phyloP scores from a whole-genome alignment of 2,329 filamentous ascomycete species.

The Penicillium sp. region DNA sequence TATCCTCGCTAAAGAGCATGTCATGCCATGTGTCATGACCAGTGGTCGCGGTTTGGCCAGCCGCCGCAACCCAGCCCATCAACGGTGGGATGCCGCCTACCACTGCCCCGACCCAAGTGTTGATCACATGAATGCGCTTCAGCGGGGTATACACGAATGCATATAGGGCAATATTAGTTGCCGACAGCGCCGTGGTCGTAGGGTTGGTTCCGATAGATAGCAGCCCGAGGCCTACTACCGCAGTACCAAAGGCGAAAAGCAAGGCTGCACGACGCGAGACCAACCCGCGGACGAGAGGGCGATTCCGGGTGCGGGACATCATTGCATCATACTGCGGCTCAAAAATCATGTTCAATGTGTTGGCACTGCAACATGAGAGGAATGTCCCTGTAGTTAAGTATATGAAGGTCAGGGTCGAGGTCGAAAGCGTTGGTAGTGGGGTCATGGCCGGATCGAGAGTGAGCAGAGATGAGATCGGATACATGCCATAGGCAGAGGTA shows the following conservation, averaged over 20 bases:
- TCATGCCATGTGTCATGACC: constrained; percentile 70
- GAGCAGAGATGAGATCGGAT: constrained; percentile 83
- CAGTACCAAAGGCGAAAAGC: constrained; percentile 71
- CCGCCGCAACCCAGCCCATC: constrained; percentile 97
- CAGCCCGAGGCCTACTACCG: constrained; percentile 60
- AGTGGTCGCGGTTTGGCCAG: constrained; percentile 71
- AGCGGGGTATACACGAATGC: constrained; percentile 88
- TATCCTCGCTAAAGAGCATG: constrained; percentile 64
- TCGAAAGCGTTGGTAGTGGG: constrained; percentile 55
- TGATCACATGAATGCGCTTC: constrained; percentile 77
- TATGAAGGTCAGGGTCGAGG: constrained; percentile 78
- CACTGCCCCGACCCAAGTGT: constrained; percentile 91
- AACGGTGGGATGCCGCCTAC: constrained; percentile 90
- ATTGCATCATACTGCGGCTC: constrained; percentile 83
- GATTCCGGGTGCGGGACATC: constrained; percentile 88
- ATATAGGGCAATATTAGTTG: constrained; percentile 80
- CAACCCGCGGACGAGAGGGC: constrained; percentile 78
- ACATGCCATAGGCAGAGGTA: constrained; percentile 85
- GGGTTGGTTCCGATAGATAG: constrained; percentile 90
- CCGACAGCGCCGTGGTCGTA: constrained; percentile 79
- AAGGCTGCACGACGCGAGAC: constrained; percentile 66
- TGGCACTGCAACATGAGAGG: constrained; percentile 83
- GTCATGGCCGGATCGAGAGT: constrained; percentile 67
- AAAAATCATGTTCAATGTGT: constrained; percentile 95
- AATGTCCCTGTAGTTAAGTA: constrained; percentile 89